Evolutionary conservation across 2,329 filamentous ascomycete genomes (phyloP).

Genomic region (Chrysoporthe austroafricana): DNA sequence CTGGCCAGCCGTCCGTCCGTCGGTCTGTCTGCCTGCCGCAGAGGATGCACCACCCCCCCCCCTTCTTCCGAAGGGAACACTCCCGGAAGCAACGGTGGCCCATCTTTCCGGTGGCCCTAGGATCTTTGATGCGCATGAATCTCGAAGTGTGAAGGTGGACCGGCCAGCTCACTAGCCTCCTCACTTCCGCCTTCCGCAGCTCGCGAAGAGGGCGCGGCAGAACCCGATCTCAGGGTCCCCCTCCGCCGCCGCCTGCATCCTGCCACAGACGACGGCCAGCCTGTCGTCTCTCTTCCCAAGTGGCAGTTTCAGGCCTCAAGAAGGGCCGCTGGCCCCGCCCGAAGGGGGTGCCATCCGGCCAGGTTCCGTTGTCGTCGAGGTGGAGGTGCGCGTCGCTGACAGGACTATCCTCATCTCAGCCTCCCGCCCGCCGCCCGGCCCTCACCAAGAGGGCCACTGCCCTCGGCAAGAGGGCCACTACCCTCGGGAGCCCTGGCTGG

Average conservation of each 20-base stretch:
- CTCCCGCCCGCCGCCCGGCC: too few species aligned
- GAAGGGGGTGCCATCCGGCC: not conserved
- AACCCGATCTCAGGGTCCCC: constrained; percentile 2
- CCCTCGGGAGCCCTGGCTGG: constrained; percentile 10
- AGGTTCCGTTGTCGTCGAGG: constrained; percentile 3
- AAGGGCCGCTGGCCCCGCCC: not conserved
- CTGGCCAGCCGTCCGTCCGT: too few species aligned
- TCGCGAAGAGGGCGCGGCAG: not conserved
- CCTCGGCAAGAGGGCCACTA: not conserved
- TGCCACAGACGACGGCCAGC: not conserved
- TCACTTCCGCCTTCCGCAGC: constrained; percentile 9
- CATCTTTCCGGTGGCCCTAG: not conserved
- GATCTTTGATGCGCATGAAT: not conserved
- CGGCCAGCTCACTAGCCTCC: not conserved
- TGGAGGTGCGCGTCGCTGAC: not conserved
- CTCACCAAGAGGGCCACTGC: not conserved
- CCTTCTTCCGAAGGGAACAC: not conserved
- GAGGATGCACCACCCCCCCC: not conserved
- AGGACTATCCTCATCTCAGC: not conserved
- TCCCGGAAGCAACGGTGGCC: not conserved
- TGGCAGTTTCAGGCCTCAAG: not conserved
- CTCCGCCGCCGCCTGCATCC: not conserved
- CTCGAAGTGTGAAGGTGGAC: not conserved
- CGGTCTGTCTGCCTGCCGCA: not conserved
- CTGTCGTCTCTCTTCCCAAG: not conserved